Percentiles rank a stretch among this genome's conserved stretches.
These are phyloP conservation scores for Camellia japonica DNA, from an alignment of 148 eudicot genomes.

Conservation along the genomic window DNA sequence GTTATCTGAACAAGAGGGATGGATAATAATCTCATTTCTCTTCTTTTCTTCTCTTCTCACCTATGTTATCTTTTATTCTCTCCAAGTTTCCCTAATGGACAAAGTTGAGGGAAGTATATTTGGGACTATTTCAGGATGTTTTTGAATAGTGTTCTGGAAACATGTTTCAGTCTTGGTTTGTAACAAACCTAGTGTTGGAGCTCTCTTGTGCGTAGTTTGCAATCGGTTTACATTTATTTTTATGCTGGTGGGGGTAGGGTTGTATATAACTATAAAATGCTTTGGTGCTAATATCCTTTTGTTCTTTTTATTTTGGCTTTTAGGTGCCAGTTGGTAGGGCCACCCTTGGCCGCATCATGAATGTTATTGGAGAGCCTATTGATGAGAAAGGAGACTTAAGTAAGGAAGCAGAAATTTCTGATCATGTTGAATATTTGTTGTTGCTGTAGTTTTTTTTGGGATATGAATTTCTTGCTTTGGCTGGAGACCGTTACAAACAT, in stretches of 20 bases:
- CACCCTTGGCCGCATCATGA: constrained; percentile 95
- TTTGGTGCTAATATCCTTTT: background rate
- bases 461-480: background rate
- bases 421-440: background rate
- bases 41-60: too few relatives aligned
- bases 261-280: background rate
- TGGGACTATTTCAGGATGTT: too few relatives aligned
- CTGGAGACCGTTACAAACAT: background rate
- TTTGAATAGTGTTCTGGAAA: too few relatives aligned
- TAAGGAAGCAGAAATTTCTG: constrained; percentile 33
- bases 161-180: too few relatives aligned
- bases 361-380: constrained; percentile 93
- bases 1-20: too few relatives aligned
- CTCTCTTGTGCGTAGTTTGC: background rate
- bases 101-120: too few relatives aligned
- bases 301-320: background rate
- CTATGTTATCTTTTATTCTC: too few relatives aligned
- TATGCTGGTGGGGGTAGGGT: background rate
- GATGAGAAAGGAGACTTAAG: constrained; percentile 81
- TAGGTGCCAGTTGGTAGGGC: constrained; percentile 96
- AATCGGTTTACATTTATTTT: background rate
- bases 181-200: too few relatives aligned
- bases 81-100: too few relatives aligned
- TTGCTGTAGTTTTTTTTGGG: background rate
- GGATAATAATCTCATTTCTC: too few relatives aligned